Evolutionary conservation across 345 rosid species (phyloP).

Genomic region (Cardamine resedifolia): DNA sequence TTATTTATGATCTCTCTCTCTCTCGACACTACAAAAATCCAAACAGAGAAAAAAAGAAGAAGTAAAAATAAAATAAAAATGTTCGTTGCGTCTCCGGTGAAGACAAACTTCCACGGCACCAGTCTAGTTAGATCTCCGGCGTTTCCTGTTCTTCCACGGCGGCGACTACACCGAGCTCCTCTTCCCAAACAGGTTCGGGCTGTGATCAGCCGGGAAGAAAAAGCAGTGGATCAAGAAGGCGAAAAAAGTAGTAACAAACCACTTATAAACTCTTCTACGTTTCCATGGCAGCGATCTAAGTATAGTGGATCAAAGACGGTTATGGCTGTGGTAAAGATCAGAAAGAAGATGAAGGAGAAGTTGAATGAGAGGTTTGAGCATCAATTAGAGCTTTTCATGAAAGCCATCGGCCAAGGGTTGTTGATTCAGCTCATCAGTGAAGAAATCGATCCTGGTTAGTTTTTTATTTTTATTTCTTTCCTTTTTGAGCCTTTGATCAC

Average conservation of each 20-base stretch:
- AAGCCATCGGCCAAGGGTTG: slow-evolving; percentile 82
- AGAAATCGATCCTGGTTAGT: slow-evolving; percentile 77
- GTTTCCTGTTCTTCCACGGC: slow-evolving; percentile 15
- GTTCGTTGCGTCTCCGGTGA: slow-evolving; percentile 47
- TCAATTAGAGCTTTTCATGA: slow-evolving; percentile 64
- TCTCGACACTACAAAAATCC: background rate
- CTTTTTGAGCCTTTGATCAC: background rate
- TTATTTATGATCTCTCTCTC: slow-evolving; percentile 23
- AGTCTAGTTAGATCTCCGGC: slow-evolving; percentile 39
- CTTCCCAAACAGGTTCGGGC: slow-evolving; percentile 43
- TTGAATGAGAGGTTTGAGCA: slow-evolving; percentile 68
- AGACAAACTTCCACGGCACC: slow-evolving; percentile 43
- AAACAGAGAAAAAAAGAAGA: background rate
- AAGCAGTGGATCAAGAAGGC: slow-evolving; percentile 47
- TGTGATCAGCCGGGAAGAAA: slow-evolving; percentile 65
- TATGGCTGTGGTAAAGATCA: slow-evolving; percentile 64
- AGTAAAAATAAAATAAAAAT: slow-evolving; percentile 17
- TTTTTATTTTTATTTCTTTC: background rate
- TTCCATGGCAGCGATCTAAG: slow-evolving; percentile 40
- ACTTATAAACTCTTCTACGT: slow-evolving; percentile 14
- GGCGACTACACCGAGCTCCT: slow-evolving; percentile 1
- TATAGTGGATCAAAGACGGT: slow-evolving; percentile 38
- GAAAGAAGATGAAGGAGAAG: slow-evolving; percentile 79
- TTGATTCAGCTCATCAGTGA: slow-evolving; percentile 79
- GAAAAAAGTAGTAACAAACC: slow-evolving; percentile 10